Conservation (phyloP, 2,329 filamentous ascomycete species). For the Claviceps sp. region DNA sequence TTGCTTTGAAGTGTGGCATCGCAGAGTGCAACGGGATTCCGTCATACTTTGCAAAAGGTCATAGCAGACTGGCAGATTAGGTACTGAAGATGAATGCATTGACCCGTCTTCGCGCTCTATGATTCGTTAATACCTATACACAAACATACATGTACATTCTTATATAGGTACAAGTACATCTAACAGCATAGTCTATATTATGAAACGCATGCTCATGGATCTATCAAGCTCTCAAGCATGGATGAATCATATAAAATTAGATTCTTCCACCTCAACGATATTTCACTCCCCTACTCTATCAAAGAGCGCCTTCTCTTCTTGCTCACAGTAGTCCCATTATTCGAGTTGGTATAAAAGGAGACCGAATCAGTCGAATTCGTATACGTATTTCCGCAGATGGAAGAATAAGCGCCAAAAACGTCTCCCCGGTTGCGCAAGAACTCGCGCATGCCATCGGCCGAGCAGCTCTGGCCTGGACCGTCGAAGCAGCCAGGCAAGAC, state of each 20-base stretch:
- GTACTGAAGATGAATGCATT: no score
- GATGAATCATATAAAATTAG: neutral
- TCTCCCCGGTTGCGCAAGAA: slow-evolving; percentile 25
- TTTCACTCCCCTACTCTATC: neutral
- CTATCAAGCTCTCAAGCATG: no score
- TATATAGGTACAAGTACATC: no score
- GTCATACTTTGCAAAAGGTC: no score
- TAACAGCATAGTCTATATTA: no score
- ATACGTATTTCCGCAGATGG: slow-evolving; percentile 23
- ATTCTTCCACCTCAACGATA: neutral
- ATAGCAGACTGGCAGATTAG: no score
- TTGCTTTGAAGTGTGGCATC: no score
- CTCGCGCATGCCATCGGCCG: slow-evolving; percentile 22
- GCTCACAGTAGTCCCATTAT: slow-evolving; percentile 13
- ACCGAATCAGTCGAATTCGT: slow-evolving; percentile 21
- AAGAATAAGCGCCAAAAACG: slow-evolving; percentile 26
- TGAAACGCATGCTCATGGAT: no score
- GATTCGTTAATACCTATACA: no score
- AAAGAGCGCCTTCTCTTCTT: neutral
- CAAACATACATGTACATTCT: no score
- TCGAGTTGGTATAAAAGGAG: slow-evolving; percentile 19
- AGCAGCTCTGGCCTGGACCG: slow-evolving; percentile 31
- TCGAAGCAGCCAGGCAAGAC: slow-evolving; percentile 27
- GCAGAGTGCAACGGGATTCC: no score
- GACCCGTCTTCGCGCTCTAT: no score